Conservation (phyloP, 495 filamentous ascomycete species). For the Cudoniella acicularis region DNA sequence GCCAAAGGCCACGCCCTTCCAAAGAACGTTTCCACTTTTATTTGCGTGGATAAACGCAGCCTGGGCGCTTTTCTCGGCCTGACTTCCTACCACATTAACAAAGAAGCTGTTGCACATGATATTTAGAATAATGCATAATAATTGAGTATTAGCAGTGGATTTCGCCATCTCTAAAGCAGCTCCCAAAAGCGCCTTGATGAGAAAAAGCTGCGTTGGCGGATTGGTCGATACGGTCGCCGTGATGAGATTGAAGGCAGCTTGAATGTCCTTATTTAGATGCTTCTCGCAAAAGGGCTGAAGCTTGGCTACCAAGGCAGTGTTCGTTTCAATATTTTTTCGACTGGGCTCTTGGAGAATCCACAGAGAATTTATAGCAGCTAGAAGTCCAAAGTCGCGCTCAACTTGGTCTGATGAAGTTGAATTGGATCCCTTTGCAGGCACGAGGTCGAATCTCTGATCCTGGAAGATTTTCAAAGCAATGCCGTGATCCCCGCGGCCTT, state of each 20-base stretch:
- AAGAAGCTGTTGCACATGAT: slow-evolving; percentile 88
- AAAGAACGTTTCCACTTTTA: slow-evolving; percentile 71
- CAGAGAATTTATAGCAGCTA: slow-evolving; percentile 76
- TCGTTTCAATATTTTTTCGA: slow-evolving; percentile 44
- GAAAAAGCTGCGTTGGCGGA: slow-evolving; percentile 52
- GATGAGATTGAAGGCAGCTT: slow-evolving; percentile 75
- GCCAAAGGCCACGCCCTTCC: slow-evolving; percentile 79
- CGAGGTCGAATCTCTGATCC: slow-evolving; percentile 51
- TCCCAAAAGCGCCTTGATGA: slow-evolving; percentile 75
- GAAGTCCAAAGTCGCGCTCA: slow-evolving; percentile 67
- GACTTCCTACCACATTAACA: slow-evolving; percentile 77
- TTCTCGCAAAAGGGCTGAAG: slow-evolving; percentile 64
- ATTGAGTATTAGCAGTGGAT: slow-evolving; percentile 56
- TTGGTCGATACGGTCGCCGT: slow-evolving; percentile 61
- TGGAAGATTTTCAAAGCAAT: slow-evolving; percentile 64
- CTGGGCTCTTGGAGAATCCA: slow-evolving; percentile 71
- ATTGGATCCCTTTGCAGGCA: slow-evolving; percentile 33
- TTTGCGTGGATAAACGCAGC: slow-evolving; percentile 72
- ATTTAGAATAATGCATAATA: slow-evolving; percentile 74
- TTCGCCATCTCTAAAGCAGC: slow-evolving; percentile 48
- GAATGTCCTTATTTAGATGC: slow-evolving; percentile 68
- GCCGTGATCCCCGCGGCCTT: slow-evolving; percentile 70
- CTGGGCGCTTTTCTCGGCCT: slow-evolving; percentile 82
- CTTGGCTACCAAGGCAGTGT: slow-evolving; percentile 53
- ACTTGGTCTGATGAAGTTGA: slow-evolving; percentile 41